These are phyloP conservation scores for Fraxinus velutina DNA, from an alignment of 305 asterid genomes.

Conservation along the genomic window DNA sequence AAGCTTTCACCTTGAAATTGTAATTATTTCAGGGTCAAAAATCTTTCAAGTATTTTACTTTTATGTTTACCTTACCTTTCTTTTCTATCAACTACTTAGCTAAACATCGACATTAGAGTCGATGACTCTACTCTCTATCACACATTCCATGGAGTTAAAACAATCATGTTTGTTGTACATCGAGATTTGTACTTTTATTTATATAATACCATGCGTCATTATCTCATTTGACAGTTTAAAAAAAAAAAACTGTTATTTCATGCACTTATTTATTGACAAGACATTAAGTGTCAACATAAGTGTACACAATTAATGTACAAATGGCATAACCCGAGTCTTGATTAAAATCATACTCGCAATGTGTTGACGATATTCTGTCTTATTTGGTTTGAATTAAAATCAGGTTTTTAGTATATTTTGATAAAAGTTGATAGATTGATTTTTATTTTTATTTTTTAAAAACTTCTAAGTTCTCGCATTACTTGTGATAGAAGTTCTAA, in stretches of 20 bases:
- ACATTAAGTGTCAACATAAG: no score
- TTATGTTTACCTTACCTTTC: not conserved
- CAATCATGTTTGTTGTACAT: not conserved
- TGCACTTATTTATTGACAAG: no score
- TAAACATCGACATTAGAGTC: not conserved
- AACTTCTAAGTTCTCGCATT: not conserved
- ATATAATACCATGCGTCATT: no score
- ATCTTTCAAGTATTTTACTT: not conserved
- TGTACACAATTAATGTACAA: not conserved
- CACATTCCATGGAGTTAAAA: not conserved
- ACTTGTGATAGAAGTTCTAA: not conserved
- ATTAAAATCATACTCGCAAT: not conserved
- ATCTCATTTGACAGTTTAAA: no score
- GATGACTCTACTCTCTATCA: not conserved
- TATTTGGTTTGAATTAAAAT: not conserved
- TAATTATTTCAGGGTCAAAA: not conserved
- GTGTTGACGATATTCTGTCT: not conserved
- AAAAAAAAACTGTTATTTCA: no score
- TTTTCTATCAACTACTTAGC: not conserved
- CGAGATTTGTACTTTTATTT: not conserved
- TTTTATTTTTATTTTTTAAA: no score
- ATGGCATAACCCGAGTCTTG: not conserved
- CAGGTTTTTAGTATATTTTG: not conserved
- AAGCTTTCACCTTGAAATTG: not conserved
- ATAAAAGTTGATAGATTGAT: not conserved